phyloP scores from a whole-genome alignment of 345 rosid species.

The Salix arbutifolia region DNA sequence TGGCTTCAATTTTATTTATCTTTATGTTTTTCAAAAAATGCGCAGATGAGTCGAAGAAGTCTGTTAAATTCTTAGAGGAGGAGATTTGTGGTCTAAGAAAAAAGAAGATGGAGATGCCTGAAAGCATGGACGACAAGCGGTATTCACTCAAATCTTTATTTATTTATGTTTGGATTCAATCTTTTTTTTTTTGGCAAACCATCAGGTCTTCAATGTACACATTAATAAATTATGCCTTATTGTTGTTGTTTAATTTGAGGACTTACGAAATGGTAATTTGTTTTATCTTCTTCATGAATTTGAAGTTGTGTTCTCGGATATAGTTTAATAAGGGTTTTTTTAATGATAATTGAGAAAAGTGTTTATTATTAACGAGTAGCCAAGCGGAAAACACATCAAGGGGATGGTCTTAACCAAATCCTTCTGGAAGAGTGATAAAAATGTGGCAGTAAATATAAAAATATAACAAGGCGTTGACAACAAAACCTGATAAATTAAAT shows the following conservation, averaged over 20 bases:
- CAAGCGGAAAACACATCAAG: background rate
- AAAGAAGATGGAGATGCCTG: conserved; percentile 38
- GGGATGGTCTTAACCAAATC: background rate
- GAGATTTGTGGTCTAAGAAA: conserved; percentile 32
- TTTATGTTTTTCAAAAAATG: background rate
- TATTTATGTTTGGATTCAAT: background rate
- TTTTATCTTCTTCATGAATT: background rate
- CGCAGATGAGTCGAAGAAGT: conserved; percentile 51
- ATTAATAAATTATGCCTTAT: background rate
- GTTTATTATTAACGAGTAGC: background rate
- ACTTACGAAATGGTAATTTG: background rate
- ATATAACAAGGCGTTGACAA: background rate
- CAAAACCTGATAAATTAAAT: background rate
- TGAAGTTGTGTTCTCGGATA: background rate
- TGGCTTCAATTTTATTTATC: background rate
- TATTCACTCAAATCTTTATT: conserved; percentile 6
- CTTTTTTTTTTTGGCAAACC: background rate
- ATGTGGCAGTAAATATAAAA: background rate
- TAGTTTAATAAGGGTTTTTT: background rate
- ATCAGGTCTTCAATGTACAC: background rate
- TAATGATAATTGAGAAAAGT: background rate
- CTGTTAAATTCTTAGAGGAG: conserved; percentile 40
- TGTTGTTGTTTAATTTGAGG: background rate
- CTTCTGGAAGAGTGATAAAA: background rate
- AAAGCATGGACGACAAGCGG: conserved; percentile 41